Conservation (phyloP, 1,139 yeast genomes). For the Yamadazyma pseudoaaseri region DNA sequence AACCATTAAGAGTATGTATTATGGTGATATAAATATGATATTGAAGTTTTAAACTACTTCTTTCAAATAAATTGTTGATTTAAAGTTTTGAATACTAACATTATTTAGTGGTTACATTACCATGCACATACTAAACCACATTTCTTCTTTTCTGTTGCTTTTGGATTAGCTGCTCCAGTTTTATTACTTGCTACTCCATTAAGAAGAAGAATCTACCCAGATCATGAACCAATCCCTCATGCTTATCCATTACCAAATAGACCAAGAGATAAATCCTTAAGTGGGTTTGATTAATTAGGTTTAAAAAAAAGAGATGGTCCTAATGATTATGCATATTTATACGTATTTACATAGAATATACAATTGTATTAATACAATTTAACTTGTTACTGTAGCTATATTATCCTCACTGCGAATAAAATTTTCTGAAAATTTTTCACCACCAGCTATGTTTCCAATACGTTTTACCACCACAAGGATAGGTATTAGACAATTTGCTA, state of each 20-base stretch:
- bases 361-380: neutral
- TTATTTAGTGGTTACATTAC: slow-evolving; percentile 66
- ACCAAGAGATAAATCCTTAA: slow-evolving; percentile 47
- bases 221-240: slow-evolving; percentile 66
- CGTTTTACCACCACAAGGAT: slow-evolving; percentile 4
- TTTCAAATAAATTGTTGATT: too few relatives aligned
- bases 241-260: slow-evolving; percentile 68
- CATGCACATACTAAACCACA: slow-evolving; percentile 81
- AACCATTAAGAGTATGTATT: slow-evolving; percentile 62
- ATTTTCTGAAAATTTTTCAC: slow-evolving; percentile 1
- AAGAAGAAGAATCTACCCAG: slow-evolving; percentile 68
- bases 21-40: too few relatives aligned
- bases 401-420: slow-evolving; percentile 1
- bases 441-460: neutral
- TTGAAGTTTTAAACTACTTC: too few relatives aligned
- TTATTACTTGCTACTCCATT: slow-evolving; percentile 63
- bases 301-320: too few relatives aligned
- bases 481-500: slow-evolving; percentile 14
- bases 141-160: slow-evolving; percentile 64
- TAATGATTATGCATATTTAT: slow-evolving; percentile 2
- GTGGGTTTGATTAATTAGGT: slow-evolving; percentile 48
- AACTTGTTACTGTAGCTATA: neutral
- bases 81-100: too few relatives aligned
- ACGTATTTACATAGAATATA: slow-evolving; percentile 2
- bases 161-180: slow-evolving; percentile 70